Conservation (phyloP, 2,329 filamentous ascomycete genomes). For the Alternaria ventricosa region DNA sequence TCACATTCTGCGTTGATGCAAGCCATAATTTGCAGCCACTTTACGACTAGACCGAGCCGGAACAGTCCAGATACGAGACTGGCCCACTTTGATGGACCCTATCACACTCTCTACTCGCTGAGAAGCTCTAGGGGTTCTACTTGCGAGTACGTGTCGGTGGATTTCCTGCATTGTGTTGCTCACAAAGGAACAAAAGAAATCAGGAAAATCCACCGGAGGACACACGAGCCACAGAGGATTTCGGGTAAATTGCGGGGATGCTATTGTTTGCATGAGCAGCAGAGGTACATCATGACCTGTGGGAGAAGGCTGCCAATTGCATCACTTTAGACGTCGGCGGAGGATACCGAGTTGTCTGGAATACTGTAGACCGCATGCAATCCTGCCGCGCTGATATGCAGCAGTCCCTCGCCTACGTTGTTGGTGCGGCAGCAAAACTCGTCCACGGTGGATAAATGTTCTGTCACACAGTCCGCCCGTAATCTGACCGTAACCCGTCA, state of each 20-base stretch:
- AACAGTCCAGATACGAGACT: neutral
- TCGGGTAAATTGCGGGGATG: neutral
- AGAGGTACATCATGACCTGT: neutral
- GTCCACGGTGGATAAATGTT: constrained; percentile 13
- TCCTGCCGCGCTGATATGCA: neutral
- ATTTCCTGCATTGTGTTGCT: neutral
- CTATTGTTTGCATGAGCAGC: neutral
- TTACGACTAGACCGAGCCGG: neutral
- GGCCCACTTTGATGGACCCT: neutral
- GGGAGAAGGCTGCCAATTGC: neutral
- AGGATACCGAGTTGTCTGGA: neutral
- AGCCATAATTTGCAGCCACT: neutral
- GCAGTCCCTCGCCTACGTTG: neutral
- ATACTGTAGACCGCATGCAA: neutral
- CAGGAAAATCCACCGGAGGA: neutral
- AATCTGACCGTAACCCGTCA: constrained; percentile 3
- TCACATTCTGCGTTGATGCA: neutral
- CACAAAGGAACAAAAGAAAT: neutral
- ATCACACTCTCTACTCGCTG: neutral
- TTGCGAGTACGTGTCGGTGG: neutral
- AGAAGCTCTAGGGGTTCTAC: neutral
- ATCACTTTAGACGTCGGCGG: neutral
- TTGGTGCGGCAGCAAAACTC: constrained; percentile 4
- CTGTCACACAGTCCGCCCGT: constrained; percentile 1
- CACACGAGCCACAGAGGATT: neutral